Evolutionary conservation across 2,329 filamentous ascomycete genomes (phyloP), one percentile per base, ranked within the genome.

Genomic region (Knoxdaviesia capensis): DNA sequence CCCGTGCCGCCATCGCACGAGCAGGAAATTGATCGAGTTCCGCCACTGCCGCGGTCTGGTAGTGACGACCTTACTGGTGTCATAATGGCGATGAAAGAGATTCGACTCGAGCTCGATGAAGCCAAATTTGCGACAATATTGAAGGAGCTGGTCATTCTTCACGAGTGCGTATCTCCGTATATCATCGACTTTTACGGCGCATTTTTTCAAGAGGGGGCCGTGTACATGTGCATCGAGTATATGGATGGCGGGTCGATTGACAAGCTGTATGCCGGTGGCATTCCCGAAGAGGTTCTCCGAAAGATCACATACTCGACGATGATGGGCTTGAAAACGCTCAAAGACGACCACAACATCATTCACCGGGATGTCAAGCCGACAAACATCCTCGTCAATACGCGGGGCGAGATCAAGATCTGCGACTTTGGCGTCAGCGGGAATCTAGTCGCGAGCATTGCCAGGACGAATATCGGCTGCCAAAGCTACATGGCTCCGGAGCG

Each of bases 1-100:
- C 54, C 59, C 6, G 50, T 54, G 32, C 11, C 43, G 7, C 29
- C 29, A 6, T 29, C 39, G 6, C 38, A 42, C 7, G 20, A 20
- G 20, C 20, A 20, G 20, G 20, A 20, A 20, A 3, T 20, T 20
- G 20, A 20, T 20, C 20, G 20, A 20, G 20, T 20, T 20, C 20
- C 20, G 20, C 20, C 20, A 20, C 20, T 20, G 20, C 3, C 20
- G 20, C 20, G 20, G 20, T 20, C 20, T 20, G 37, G 29, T 34
- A 53, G 49, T 39, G 49, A 59, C 39, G 63, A 62, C 5, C 74
- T 71, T 1, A 77, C 77, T 1, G 86, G 88, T 11, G 73, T 82
- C 40, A 68, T 94, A 45, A 96, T 98, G 90, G 90, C 90, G 9
- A 98, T 98, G 90, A 98, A 98, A 58, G 90, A 98, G 60, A 92